Evolutionary conservation across 192 early-diverging fungal genomes (phyloP), one percentile per base, ranked within the genome.

Genomic region (Linnemannia exigua): DNA sequence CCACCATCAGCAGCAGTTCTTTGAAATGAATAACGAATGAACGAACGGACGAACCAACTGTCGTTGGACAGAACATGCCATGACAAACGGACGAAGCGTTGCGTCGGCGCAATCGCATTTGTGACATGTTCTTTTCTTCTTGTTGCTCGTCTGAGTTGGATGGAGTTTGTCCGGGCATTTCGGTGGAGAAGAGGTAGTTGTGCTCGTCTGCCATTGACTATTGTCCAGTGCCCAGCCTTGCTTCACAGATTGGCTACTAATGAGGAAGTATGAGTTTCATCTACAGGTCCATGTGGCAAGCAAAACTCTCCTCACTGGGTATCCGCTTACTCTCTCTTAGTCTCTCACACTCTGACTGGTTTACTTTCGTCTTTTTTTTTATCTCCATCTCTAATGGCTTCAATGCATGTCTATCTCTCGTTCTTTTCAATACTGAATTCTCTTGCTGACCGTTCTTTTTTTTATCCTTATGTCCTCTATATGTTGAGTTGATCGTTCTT

Each of bases 211-310:
- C 41, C n/a, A n/a, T n/a, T n/a, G 52, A 25, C 5, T 3, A 4
- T 54, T 54, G 52, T n/a, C n/a, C n/a, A n/a, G n/a, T 25, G 12
- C 58, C 9, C 28, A 63, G 58, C 9, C 28, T 33, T 54, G 22
- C 52, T 54, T n/a, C n/a, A n/a, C n/a, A n/a, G n/a, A 44, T 44
- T 44, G 41, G 41, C 41, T 6, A 44, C 52, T n/a, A 54, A 4
- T 54, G n/a, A 63, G 28, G 8, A 63, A 33, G 28, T 63, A n/a
- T 20, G 22, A 14, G 9, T 12, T 14, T 0, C 58, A 63, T 63
- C 58, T 58, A 22, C 58, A 63, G 28, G 58, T 63, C 58, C 58
- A 63, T 63, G 58, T 31, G 54, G 54, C 54, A 58, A 25, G 22
- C n/a, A 25, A 58, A 58, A 25, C n/a, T 25, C 58, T 16, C 28